Conservation (phyloP, 345 rosid species). For the Limnanthes douglasii region DNA sequence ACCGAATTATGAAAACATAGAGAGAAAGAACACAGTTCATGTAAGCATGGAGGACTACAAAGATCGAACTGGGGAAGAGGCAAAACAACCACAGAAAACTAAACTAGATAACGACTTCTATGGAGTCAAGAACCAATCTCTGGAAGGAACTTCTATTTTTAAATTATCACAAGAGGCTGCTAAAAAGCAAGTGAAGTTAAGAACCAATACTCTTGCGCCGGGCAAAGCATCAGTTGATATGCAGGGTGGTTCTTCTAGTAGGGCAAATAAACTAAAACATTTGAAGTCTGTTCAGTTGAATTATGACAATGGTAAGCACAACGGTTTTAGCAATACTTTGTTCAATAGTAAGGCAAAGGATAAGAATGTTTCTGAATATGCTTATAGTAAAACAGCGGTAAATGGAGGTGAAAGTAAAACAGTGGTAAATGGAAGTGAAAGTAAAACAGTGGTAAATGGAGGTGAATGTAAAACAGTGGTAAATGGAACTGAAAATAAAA, state of each 20-base stretch:
- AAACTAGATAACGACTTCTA: conserved; percentile 12
- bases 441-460: conserved; percentile 3
- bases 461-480: conserved; percentile 7
- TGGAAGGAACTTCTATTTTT: conserved; percentile 17
- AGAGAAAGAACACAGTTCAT: conserved; percentile 10
- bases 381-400: conserved; percentile 2
- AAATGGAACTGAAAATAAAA: conserved; percentile 15
- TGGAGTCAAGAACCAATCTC: conserved; percentile 17
- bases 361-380: conserved; percentile 11
- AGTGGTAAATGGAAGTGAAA: conserved; percentile 11
- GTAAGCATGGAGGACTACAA: not conserved
- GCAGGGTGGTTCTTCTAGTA: conserved; percentile 22
- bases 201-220: conserved; percentile 36
- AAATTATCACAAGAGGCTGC: conserved; percentile 24
- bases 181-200: conserved; percentile 32
- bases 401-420: conserved; percentile 6
- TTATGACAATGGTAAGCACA: conserved; percentile 17
- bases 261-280: conserved; percentile 30
- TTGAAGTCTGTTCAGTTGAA: conserved; percentile 42
- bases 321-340: conserved; percentile 10
- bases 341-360: conserved; percentile 10
- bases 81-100: conserved; percentile 13
- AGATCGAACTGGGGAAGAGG: conserved; percentile 2
- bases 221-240: conserved; percentile 25
- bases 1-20: conserved; percentile 20